Base-by-base conservation (phyloP, 768 basidiomycete genomes). In the Rhizopogon salebrosus region DNA sequence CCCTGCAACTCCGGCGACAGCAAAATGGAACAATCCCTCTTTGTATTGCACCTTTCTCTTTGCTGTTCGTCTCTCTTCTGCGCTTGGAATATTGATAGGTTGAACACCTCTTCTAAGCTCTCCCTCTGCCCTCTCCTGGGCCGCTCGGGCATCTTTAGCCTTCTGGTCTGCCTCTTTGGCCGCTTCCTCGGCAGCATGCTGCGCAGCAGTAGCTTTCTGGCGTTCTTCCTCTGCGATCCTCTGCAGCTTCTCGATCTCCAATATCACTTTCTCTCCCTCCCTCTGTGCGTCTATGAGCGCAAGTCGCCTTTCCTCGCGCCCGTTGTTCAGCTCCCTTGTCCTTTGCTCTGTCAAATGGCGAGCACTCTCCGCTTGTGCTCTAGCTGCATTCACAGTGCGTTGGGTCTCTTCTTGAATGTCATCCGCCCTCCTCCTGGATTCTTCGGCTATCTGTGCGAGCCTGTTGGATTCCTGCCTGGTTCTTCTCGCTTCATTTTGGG, bases 21-120 rank as follows among this genome's bases (percentile, higher is more conserved):
- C 71, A 45, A 72, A 64, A 36, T 73, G 70, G 37, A 68, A 68
- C 9, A 53, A 37, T 2, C 60, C 64, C 16, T 71, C 66, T 10
- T 26, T 57, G 35, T 64, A 66, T 46, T 59, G 59, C 13, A 66
- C 35, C 1, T 53, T 56, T 6, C n/a, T 55, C 48, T 65, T 66
- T 4, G 54, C 55, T 0, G 53, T 56, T 3, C 48, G 51, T 20
- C 59, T 18, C 22, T 62, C 55, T 24, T 53, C 54, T 0, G 31
- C 20, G 27, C 58, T 42, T 0, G 63, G 64, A 0, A 52, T 58
- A 14, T 27, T 39, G 16, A 38, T 39, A 6, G 64, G 64, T 13
- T 60, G 64, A 3, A 66, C 62, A 2, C 65, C 62, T 24, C 62
- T 58, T 35, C 58, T 57, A 24, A 53, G 24, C 31, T 36, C n/a